A percentile compares a stretch with the other conserved stretches of the same genome.
Evolutionary conservation across 2,329 filamentous ascomycete genomes (phyloP).

Genomic region (Davidsoniella neocaledoniae): DNA sequence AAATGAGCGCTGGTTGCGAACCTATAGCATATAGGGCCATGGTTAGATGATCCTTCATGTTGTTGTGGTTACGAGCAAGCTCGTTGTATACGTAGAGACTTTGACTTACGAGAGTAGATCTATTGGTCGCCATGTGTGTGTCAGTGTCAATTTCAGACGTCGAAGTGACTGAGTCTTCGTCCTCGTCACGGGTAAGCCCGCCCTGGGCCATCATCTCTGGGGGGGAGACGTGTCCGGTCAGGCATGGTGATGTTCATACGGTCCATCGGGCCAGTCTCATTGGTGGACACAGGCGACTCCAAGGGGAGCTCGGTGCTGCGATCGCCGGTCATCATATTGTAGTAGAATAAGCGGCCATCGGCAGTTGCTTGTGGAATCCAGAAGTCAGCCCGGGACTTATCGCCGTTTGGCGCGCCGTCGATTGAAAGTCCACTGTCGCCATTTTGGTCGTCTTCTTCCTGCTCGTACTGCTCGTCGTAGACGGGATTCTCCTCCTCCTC

Average conservation of each 20-base stretch:
- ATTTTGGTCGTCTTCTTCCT: constrained; percentile 46
- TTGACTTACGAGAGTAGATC: no score
- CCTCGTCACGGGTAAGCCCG: constrained; percentile 57
- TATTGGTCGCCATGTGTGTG: not conserved
- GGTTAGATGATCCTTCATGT: not conserved
- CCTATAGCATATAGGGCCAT: constrained; percentile 21
- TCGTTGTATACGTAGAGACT: not conserved
- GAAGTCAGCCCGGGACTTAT: constrained; percentile 80
- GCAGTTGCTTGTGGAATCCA: constrained; percentile 97
- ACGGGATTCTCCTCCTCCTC: constrained; percentile 47
- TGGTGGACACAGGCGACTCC: constrained; percentile 66
- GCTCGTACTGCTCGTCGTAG: constrained; percentile 50
- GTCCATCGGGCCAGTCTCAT: constrained; percentile 74
- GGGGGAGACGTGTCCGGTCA: constrained; percentile 71
- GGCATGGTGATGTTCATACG: constrained; percentile 78
- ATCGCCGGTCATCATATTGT: constrained; percentile 92
- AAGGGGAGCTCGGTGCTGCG: constrained; percentile 88
- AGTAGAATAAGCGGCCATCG: constrained; percentile 88
- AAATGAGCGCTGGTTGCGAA: constrained; percentile 48
- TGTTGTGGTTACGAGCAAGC: no score
- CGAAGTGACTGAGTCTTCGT: constrained; percentile 54
- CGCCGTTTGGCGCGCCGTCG: constrained; percentile 43
- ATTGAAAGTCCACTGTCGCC: constrained; percentile 46
- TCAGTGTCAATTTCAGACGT: constrained; percentile 13
- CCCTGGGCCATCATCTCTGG: constrained; percentile 82